Conservation (phyloP, 306 rosid species). For the Cucurbita ficifolia region DNA sequence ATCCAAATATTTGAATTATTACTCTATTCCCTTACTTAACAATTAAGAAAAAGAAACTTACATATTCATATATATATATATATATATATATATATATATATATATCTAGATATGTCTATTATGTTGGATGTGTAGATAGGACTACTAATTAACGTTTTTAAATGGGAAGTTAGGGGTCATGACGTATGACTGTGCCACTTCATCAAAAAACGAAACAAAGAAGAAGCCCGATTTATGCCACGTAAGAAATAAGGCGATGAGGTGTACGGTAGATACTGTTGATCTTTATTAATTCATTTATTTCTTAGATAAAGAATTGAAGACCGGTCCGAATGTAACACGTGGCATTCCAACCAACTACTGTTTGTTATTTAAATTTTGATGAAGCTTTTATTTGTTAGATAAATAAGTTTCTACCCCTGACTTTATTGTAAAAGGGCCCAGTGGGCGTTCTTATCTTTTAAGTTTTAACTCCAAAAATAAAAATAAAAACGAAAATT, state of each 20-base stretch:
- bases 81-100: too few relatives aligned
- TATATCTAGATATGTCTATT: background rate
- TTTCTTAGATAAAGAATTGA: too few relatives aligned
- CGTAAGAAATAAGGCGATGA: background rate
- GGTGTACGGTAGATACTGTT: background rate
- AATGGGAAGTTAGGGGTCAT: background rate
- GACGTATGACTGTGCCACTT: background rate
- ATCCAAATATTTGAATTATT: background rate
- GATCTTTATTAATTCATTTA: too few relatives aligned
- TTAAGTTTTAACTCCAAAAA: too few relatives aligned
- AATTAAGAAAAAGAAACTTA: background rate
- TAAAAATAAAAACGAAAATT: fast-evolving
- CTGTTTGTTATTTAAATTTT: too few relatives aligned
- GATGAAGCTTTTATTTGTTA: too few relatives aligned
- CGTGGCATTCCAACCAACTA: background rate
- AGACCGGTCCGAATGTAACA: background rate
- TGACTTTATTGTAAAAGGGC: too few relatives aligned
- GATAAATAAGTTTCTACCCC: too few relatives aligned
- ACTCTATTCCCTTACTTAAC: background rate
- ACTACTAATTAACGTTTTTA: background rate
- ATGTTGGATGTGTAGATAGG: background rate
- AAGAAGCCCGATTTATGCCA: background rate
- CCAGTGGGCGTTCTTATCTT: too few relatives aligned
- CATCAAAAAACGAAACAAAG: background rate
- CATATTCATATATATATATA: too few relatives aligned